A percentile compares a stretch with the other conserved stretches of the same genome.
Conservation (phyloP, 176 grass and related monocot genomes). For the Musa schizocarpa region DNA sequence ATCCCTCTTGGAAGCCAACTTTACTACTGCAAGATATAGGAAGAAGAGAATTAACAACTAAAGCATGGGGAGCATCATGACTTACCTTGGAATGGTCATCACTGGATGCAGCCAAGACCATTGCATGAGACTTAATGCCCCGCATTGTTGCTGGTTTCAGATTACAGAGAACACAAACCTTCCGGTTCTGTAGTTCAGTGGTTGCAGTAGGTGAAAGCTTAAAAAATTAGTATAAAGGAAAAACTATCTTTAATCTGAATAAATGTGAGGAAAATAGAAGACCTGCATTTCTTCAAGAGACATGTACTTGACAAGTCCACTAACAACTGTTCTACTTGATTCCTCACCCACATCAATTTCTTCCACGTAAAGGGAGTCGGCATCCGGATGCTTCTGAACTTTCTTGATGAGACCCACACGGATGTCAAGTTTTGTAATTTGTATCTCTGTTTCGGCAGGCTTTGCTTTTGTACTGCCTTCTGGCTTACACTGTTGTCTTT, state of each 20-base stretch:
- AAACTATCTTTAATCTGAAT: not conserved
- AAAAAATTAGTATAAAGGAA: not conserved
- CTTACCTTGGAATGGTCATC: constrained; percentile 63
- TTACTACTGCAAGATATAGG: not conserved
- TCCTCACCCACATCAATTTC: constrained; percentile 93
- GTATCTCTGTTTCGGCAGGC: constrained; percentile 40
- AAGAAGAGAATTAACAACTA: not conserved
- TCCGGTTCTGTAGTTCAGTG: constrained; percentile 38
- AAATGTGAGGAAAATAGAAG: not conserved
- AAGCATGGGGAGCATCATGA: not conserved
- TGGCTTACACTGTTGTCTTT: constrained; percentile 42
- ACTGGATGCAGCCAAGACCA: constrained; percentile 91
- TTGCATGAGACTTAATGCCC: constrained; percentile 76
- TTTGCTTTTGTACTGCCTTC: constrained; percentile 53
- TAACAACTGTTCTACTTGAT: constrained; percentile 79
- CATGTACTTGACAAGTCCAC: constrained; percentile 80
- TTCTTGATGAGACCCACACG: constrained; percentile 77
- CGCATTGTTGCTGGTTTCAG: constrained; percentile 89
- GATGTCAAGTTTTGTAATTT: constrained; percentile 72
- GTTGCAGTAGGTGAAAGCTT: not conserved
- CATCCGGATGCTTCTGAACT: constrained; percentile 84
- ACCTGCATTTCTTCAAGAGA: constrained; percentile 85
- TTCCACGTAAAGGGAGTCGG: constrained; percentile 87
- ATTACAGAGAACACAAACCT: constrained; percentile 88
- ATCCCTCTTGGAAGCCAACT: too few relatives aligned